A percentile compares a stretch with the other conserved stretches of the same genome.
Evolutionary conservation across 2,329 filamentous ascomycete species (phyloP).

Genomic region (Blastomyces percursus): DNA sequence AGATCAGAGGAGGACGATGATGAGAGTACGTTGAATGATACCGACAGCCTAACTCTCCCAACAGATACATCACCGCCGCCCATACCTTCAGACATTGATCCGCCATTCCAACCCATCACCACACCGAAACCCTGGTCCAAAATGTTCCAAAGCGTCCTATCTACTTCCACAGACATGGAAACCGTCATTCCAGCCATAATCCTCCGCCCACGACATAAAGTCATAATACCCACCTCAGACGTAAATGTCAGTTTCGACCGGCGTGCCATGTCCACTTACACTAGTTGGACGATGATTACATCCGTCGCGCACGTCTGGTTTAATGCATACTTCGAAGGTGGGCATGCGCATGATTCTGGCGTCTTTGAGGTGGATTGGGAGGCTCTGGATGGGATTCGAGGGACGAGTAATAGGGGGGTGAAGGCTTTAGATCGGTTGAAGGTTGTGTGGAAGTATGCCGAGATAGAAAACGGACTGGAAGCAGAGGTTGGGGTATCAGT

Average conservation of each 20-base stretch:
- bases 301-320: constrained; percentile 95
- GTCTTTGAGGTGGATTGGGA: constrained; percentile 64
- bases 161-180: constrained; percentile 14
- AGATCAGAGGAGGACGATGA: neutral
- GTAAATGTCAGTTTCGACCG: constrained; percentile 85
- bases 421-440: constrained; percentile 70
- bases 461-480: constrained; percentile 17
- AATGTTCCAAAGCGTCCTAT: constrained; percentile 28
- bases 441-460: constrained; percentile 63
- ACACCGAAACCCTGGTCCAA: constrained; percentile 14
- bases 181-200: constrained; percentile 62
- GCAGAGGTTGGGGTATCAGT: constrained; percentile 15
- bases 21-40: neutral
- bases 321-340: constrained; percentile 87
- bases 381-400: constrained; percentile 88
- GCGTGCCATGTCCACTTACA: constrained; percentile 63
- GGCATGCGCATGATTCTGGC: constrained; percentile 56
- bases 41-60: neutral
- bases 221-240: constrained; percentile 69
- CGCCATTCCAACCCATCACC: constrained; percentile 12
- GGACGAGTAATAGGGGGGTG: constrained; percentile 69
- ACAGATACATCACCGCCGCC: neutral
- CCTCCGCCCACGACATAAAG: constrained; percentile 57
- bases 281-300: constrained; percentile 78
- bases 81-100: neutral